phyloP scores from a whole-genome alignment of 345 rosid species.

The Sonneratia caseolaris region DNA sequence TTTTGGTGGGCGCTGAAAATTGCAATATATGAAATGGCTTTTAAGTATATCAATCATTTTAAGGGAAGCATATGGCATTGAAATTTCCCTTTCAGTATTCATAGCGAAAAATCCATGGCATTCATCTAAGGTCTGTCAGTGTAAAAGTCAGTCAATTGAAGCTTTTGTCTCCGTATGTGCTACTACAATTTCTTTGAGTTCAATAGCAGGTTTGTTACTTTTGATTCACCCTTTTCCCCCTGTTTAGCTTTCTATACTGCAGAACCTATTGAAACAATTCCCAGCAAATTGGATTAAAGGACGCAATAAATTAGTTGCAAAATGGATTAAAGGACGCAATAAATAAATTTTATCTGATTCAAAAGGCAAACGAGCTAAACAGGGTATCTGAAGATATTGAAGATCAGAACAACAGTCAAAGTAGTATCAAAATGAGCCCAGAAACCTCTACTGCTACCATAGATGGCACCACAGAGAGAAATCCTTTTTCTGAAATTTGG shows the following conservation, averaged over 20 bases:
- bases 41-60: background rate
- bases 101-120: background rate
- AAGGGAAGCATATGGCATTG: background rate
- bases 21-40: background rate
- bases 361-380: background rate
- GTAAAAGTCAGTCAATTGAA: background rate
- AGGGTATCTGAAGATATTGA: background rate
- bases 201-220: background rate
- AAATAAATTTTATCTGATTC: background rate
- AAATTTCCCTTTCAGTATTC: background rate
- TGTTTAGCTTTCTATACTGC: background rate
- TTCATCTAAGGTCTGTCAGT: background rate
- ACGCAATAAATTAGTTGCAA: no score
- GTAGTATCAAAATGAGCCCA: background rate
- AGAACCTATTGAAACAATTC: background rate
- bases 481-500: background rate
- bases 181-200: background rate
- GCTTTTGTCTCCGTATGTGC: background rate
- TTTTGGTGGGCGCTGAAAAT: background rate
- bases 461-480: background rate
- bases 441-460: background rate
- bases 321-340: background rate
- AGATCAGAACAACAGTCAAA: background rate
- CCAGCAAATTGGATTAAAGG: background rate
- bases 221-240: background rate